Base-by-base conservation (phyloP, 257 asterid genomes). In the Petunia secreta region DNA sequence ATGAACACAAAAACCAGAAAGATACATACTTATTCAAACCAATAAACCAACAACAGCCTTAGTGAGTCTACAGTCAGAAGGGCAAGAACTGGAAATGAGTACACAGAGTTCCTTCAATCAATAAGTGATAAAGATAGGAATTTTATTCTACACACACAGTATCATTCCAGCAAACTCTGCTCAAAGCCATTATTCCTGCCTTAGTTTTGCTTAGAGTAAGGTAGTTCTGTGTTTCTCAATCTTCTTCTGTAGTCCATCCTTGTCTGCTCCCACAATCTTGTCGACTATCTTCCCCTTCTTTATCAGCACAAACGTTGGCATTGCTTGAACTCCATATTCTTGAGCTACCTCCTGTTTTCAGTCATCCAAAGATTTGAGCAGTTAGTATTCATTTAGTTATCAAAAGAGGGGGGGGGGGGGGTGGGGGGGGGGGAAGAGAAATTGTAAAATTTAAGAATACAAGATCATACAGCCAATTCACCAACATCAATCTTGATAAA, bases 401-500 rank as follows among this genome's bases (percentile, higher is more conserved):
- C 11, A 3, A 0, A 34, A 34, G 66, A 34, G 13, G 2, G 4
- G 8, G 34, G 16, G 0, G 38, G 6, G 8, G 8, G 52, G 8
- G 13, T 4, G 4, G 8, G 34, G 16, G 1, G 38, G 6, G 8
- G 8, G 52, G 8, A 0, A 34, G 14, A 75, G 54, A n/a, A 46
- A 38, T 3, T 14, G 5, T 79, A 10, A 50, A 41, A 43, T 58
- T 52, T 34, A 74, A 65, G 71, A 81, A 4, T 9, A 10, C 44
- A 73, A 34, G 15, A 10, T 75, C 92, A 37, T 85, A 94, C 98
- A 16, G 65, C 50, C 67, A 92, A 44, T 86, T 89, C 92, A 75
- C 91, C 97, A 1, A 89, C 92, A 81, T 92, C 94, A 71, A 94
- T 91, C 92, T 86, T 92, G 89, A 90, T 77, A 86, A 94, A 92